These are phyloP conservation scores for Hypoxylon sp. DNA, from an alignment of 2,329 filamentous ascomycete genomes.

Conservation along the genomic window DNA sequence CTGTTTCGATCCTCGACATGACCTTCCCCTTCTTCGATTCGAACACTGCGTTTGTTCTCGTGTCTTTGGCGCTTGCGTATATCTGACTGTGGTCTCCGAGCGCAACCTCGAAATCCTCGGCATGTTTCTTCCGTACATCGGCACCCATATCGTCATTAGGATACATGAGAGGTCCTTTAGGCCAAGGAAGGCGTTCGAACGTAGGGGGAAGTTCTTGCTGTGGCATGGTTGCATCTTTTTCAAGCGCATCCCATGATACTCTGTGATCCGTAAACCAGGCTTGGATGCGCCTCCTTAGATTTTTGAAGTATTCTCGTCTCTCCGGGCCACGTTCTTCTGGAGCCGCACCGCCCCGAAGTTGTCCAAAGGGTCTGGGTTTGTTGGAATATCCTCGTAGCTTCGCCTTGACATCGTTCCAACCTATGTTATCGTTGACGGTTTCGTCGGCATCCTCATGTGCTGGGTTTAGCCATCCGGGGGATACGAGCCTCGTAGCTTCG, in stretches of 20 bases:
- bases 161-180: conserved; percentile 28
- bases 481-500: background rate
- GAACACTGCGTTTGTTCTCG: too few species aligned
- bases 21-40: too few species aligned
- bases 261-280: conserved; percentile 1
- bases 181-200: too few species aligned
- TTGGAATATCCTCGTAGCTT: background rate
- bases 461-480: background rate
- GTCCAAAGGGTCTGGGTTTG: background rate
- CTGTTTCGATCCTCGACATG: background rate
- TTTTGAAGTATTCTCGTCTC: background rate
- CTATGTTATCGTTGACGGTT: background rate
- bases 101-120: background rate
- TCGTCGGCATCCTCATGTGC: background rate
- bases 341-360: conserved; percentile 24
- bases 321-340: background rate
- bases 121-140: background rate
- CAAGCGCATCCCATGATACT: conserved; percentile 7
- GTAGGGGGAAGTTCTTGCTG: too few species aligned
- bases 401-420: conserved; percentile 3
- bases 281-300: background rate
- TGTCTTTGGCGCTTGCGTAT: too few species aligned
- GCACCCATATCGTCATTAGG: conserved; percentile 10
- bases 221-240: background rate
- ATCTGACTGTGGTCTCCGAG: too few species aligned